Conservation (phyloP, 176 grass and related monocot species). For the Typha latifolia region DNA sequence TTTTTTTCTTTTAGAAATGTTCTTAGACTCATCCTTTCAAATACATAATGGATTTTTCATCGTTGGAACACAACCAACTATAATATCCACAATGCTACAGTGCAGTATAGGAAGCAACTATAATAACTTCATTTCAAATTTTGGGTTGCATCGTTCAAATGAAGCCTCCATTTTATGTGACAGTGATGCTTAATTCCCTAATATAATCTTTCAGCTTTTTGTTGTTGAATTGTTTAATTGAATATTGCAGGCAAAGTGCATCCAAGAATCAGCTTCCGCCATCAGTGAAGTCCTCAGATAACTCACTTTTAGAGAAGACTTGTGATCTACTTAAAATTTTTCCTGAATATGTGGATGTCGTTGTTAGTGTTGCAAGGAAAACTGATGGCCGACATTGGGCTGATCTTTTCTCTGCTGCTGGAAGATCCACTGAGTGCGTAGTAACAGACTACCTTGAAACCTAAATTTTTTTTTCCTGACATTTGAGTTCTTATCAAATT, state of each 20-base stretch:
- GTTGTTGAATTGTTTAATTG: not conserved
- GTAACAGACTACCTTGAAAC: not conserved
- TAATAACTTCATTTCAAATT: too few relatives aligned
- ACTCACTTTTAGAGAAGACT: slow-evolving; percentile 86
- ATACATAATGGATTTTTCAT: too few relatives aligned
- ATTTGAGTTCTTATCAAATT: too few relatives aligned
- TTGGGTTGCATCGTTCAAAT: too few relatives aligned
- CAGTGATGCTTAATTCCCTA: too few relatives aligned
- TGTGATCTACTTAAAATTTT: slow-evolving; percentile 79
- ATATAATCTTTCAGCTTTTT: not conserved
- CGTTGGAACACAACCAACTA: too few relatives aligned
- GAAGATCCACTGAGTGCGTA: slow-evolving; percentile 65
- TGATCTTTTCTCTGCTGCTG: slow-evolving; percentile 89
- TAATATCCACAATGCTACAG: too few relatives aligned
- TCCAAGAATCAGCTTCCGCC: slow-evolving; percentile 51
- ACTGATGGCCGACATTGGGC: slow-evolving; percentile 98
- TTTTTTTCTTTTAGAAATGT: too few relatives aligned
- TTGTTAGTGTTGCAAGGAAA: slow-evolving; percentile 99
- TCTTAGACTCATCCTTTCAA: too few relatives aligned
- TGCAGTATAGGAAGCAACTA: too few relatives aligned
- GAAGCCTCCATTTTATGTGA: too few relatives aligned
- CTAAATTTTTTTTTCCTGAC: too few relatives aligned
- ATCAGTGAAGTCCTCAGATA: slow-evolving; percentile 33
- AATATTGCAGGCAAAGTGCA: slow-evolving; percentile 67
- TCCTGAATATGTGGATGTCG: slow-evolving; percentile 95